A percentile compares a stretch with the other conserved stretches of the same genome.
These are phyloP conservation scores for Acacia pycnantha DNA, from an alignment of 331 rosid species.

Conservation along the genomic window DNA sequence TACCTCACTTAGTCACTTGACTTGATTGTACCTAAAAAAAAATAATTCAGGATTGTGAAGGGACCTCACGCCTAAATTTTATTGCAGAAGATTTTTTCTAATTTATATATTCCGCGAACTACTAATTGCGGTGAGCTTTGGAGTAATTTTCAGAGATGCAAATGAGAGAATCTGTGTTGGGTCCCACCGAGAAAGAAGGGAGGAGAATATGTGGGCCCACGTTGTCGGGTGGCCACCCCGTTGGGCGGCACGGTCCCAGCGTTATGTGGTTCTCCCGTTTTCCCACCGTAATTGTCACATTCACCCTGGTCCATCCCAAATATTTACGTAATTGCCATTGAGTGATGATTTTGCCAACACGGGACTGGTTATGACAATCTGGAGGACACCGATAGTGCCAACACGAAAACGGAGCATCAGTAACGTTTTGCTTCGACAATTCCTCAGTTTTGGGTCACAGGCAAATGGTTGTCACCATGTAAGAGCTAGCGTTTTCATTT, in stretches of 20 bases:
- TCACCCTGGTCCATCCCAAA: neutral
- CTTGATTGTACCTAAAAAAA: too few species aligned
- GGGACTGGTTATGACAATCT: constrained; percentile 19
- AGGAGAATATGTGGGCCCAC: constrained; percentile 41
- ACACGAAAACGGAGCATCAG: constrained; percentile 20
- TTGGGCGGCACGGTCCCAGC: constrained; percentile 48
- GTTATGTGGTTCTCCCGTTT: constrained; percentile 36
- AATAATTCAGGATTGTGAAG: too few species aligned
- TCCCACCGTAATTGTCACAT: neutral
- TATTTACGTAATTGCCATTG: neutral
- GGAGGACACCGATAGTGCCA: constrained; percentile 54
- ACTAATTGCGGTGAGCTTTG: neutral
- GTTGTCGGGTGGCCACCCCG: constrained; percentile 59
- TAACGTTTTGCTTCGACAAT: constrained; percentile 14
- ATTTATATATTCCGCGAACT: too few species aligned
- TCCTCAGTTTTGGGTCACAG: constrained; percentile 16
- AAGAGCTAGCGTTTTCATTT: neutral
- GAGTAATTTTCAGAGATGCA: neutral
- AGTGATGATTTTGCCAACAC: constrained; percentile 38
- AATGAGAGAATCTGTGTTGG: neutral
- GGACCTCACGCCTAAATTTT: too few species aligned
- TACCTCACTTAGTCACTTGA: too few species aligned
- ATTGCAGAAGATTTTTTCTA: too few species aligned
- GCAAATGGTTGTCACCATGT: constrained; percentile 3
- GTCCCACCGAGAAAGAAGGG: neutral